Base-by-base conservation (phyloP, 169 alveolate species). In the Cryptosporidium felis region DNA sequence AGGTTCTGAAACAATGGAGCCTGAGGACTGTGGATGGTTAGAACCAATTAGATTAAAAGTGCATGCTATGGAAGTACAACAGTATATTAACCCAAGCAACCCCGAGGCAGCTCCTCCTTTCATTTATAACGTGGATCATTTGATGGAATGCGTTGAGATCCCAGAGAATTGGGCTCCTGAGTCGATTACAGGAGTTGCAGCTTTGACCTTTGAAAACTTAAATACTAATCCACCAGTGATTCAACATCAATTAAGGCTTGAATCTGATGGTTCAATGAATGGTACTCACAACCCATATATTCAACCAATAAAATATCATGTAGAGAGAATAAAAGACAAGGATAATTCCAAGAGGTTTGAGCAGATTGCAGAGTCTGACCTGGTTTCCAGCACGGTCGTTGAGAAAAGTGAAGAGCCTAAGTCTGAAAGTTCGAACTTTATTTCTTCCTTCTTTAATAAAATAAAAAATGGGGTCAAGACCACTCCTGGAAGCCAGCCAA, bases 131-230 rank as follows among this genome's bases (percentile, higher is more conserved):
- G 60, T 74, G 18, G 85, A 74, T 12, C 85, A 74, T 53, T 74
- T 74, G 40, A 74, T 53, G 85, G 85, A 74, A 18, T 74, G 85
- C 21, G 85, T 74, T 5, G 85, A 74, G 18, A 56, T 74, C 36
- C 85, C 85, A 14, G 85, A 74, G 34, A 74, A 74, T 42, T 74
- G 85, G 85, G 85, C 85, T 8, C 85, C 85, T 36, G 85, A 74
- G 45, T 53, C 74, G 2, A 49, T 74, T 23, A 74, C 85, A 16
- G 85, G 85, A 21, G 85, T 74, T 16, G 85, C 85, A 21, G 85
- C 85, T 23, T 56, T 74, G 16, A 74, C 85, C 21, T 74, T 74
- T 74, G 85, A 74, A 28, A 74, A 74, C 18, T 21, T 74, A 32
- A 74, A 74, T 23, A 74, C 66, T 12, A 74, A 74, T 38, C 85